These are phyloP conservation scores for Termitomyces bulborhizus DNA, from an alignment of 768 basidiomycete species.

Conservation along the genomic window DNA sequence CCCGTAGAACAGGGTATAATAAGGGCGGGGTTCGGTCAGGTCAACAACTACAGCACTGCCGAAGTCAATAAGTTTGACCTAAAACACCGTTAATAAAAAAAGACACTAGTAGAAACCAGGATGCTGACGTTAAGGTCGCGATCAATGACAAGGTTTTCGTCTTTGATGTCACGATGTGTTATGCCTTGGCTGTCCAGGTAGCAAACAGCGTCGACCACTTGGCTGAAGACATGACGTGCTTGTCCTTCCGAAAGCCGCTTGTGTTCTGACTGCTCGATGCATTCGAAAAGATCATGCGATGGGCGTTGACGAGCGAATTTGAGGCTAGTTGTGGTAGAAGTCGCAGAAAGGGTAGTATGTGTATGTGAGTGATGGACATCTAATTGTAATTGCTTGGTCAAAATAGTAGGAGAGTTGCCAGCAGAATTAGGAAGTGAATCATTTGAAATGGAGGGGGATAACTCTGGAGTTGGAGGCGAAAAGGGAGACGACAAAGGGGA, in stretches of 20 bases:
- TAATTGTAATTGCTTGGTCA: not conserved
- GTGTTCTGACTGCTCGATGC: conserved; percentile 82
- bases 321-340: conserved; percentile 13
- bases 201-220: conserved; percentile 80
- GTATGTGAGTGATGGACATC: conserved; percentile 1
- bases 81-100: not conserved
- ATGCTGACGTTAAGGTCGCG: conserved; percentile 54
- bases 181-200: conserved; percentile 82
- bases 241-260: conserved; percentile 73
- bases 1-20: conserved; percentile 80
- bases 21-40: conserved; percentile 53
- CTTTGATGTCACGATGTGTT: conserved; percentile 94
- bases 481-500: conserved; percentile 20
- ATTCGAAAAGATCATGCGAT: conserved; percentile 92
- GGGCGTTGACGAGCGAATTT: conserved; percentile 38
- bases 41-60: conserved; percentile 81
- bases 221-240: conserved; percentile 78
- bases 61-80: conserved; percentile 96
- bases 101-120: not conserved
- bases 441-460: conserved; percentile 51
- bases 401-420: conserved; percentile 30
- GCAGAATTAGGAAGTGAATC: conserved; percentile 38
- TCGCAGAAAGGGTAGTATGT: not conserved
- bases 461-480: conserved; percentile 39
- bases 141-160: conserved; percentile 88